Evolutionary conservation across 306 rosid species (phyloP), one percentile per base, ranked within the genome.

Genomic region (Glycine soja): DNA sequence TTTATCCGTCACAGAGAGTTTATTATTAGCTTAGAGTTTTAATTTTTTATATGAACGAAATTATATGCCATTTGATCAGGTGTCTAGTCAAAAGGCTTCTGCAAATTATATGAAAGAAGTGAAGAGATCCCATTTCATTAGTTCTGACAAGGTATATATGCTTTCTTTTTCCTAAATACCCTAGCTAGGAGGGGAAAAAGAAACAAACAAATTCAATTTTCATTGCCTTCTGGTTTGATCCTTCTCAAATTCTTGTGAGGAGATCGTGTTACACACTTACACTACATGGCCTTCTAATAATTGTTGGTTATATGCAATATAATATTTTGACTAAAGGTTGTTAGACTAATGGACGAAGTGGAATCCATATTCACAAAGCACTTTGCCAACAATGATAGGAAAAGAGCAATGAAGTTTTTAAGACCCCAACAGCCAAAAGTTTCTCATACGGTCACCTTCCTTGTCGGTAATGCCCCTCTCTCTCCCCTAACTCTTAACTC

Each of bases 321-420:
- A 43, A 38, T 47, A 72, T 83, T 72, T 81, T 47, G 45, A 66
- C 45, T 77, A 40, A 80, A 95, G 99, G 93, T 92, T 57, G 92
- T 93, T 4, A 88, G 87, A 76, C 75, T 93, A 85, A 90, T 93
- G 98, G 99, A 96, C 83, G 99, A 96, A 85, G 97, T 96, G 92
- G 99, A 96, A 85, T 88, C 90, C 88, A 88, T 86, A 75, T 96
- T 96, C 97, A 88, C 90, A 84, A 80, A 86, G 96, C 94, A 93
- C 91, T 96, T 93, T 54, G 86, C 98, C 73, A 87, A 85, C 90
- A 86, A 90, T 80, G 98, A 96, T 86, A 92, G 92, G 56, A 96
- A 96, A 89, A 92, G 85, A 66, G 97, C 99, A 58, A 96, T 96
- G 97, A 96, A 93, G 89, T 93, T 92, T 79, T 78, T 96, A 82